A percentile compares a stretch with the other conserved stretches of the same genome.
Conservation (phyloP, 2,329 filamentous ascomycete genomes). For the Knufia petricola region DNA sequence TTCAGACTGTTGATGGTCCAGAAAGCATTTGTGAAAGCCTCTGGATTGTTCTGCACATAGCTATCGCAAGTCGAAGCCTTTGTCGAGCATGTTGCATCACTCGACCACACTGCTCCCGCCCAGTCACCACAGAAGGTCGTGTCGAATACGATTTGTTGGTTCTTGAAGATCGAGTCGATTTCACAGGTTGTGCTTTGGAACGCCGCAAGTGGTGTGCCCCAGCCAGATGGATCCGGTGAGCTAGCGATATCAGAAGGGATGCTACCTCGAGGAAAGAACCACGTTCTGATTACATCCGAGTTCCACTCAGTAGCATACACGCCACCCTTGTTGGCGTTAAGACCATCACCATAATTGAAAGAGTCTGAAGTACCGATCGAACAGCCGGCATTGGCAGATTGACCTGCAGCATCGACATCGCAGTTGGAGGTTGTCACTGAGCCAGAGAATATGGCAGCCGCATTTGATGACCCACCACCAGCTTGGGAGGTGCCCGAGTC, state of each 20-base stretch:
- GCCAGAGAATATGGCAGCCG: conserved; percentile 37
- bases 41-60: conserved; percentile 62
- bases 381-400: conserved; percentile 49
- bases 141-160: conserved; percentile 70
- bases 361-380: conserved; percentile 43
- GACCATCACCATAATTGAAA: conserved; percentile 54
- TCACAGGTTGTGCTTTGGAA: conserved; percentile 51
- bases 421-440: conserved; percentile 48
- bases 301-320: conserved; percentile 74
- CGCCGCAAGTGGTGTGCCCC: conserved; percentile 38
- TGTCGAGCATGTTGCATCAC: conserved; percentile 48
- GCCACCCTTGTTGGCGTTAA: conserved; percentile 61
- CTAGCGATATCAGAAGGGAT: conserved; percentile 55
- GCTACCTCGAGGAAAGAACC: conserved; percentile 64
- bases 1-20: conserved; percentile 8
- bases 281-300: conserved; percentile 59
- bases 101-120: conserved; percentile 62
- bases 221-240: conserved; percentile 31
- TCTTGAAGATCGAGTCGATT: conserved; percentile 58
- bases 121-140: conserved; percentile 82
- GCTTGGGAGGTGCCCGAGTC: conserved; percentile 1
- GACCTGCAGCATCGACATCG: conserved; percentile 38
- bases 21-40: conserved; percentile 54
- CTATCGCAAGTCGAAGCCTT: conserved; percentile 57
- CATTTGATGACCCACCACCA: conserved; percentile 26